Evolutionary conservation across 768 basidiomycete genomes (phyloP).

Genomic region (Boletus speciosus): DNA sequence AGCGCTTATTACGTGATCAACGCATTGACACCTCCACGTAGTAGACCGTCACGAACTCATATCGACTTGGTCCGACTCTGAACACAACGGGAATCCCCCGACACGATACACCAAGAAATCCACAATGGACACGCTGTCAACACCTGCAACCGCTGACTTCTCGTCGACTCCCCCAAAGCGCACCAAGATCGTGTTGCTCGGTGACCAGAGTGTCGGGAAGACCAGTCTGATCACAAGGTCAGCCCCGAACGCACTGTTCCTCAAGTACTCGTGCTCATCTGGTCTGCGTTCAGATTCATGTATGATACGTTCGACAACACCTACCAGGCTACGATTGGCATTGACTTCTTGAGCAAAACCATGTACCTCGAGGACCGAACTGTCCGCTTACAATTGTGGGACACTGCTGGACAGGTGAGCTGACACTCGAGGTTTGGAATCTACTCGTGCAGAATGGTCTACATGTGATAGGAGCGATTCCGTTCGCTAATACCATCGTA

Average conservation of each 20-base stretch:
- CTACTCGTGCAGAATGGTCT: conserved; percentile 1
- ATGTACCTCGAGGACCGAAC: conserved; percentile 99
- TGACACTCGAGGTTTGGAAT: background rate
- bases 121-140: conserved; percentile 50
- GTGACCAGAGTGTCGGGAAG: conserved; percentile 98
- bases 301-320: conserved; percentile 99
- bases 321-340: conserved; percentile 96
- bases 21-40: conserved; percentile 1
- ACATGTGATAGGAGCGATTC: conserved; percentile 76
- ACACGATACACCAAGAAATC: background rate
- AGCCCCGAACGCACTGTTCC: conserved; percentile 20
- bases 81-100: background rate
- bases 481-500: conserved; percentile 97
- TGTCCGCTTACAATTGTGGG: conserved; percentile 96
- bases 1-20: conserved; percentile 3
- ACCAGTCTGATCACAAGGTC: conserved; percentile 96
- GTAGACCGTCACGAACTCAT: background rate
- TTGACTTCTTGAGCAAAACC: conserved; percentile 99
- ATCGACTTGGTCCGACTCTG: conserved; percentile 14
- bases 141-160: conserved; percentile 78
- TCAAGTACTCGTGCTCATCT: conserved; percentile 2
- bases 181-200: conserved; percentile 93
- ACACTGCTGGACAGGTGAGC: conserved; percentile 90
- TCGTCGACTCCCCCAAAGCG: conserved; percentile 88
- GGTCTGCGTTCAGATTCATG: conserved; percentile 71